These are phyloP conservation scores for Suillus brevipes DNA, from an alignment of 768 basidiomycete genomes.

Conservation along the genomic window DNA sequence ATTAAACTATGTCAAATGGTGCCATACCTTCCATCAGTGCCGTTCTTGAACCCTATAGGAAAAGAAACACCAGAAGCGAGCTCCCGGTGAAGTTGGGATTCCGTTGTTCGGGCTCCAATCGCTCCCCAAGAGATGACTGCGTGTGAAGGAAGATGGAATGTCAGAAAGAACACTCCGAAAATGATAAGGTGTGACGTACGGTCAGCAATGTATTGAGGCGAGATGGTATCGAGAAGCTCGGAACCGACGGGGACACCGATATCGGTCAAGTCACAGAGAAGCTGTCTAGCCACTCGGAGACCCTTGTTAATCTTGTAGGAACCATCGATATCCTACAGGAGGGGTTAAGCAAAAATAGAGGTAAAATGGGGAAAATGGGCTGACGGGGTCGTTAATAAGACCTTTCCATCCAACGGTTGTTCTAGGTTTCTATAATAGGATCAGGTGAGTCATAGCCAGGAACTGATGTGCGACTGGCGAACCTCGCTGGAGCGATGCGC, in stretches of 20 bases:
- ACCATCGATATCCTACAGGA: constrained; percentile 72
- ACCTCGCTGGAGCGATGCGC: constrained; percentile 38
- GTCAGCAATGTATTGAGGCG: constrained; percentile 83
- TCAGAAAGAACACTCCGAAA: background rate
- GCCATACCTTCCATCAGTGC: constrained; percentile 84
- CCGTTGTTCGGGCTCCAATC: constrained; percentile 96
- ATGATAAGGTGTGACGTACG: constrained; percentile 39
- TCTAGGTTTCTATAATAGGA: constrained; percentile 73
- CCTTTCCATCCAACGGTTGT: constrained; percentile 99
- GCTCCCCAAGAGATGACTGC: constrained; percentile 88
- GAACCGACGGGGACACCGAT: constrained; percentile 92
- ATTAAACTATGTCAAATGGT: background rate
- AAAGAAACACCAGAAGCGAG: constrained; percentile 95
- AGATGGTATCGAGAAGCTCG: constrained; percentile 86
- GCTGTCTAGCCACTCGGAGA: constrained; percentile 79
- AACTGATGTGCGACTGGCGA: constrained; percentile 5
- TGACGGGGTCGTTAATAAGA: constrained; percentile 80
- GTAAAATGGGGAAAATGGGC: background rate
- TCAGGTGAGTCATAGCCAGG: constrained; percentile 13
- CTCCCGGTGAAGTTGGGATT: constrained; percentile 96
- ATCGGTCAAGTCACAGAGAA: constrained; percentile 89
- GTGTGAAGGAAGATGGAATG: background rate
- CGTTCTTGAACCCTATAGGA: constrained; percentile 99
- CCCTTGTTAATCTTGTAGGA: constrained; percentile 98
- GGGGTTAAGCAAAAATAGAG: background rate